Percentiles rank a stretch among this genome's conserved stretches.
These are phyloP conservation scores for Exophiala viscosa DNA, from an alignment of 2,329 filamentous ascomycete species.

Conservation along the genomic window DNA sequence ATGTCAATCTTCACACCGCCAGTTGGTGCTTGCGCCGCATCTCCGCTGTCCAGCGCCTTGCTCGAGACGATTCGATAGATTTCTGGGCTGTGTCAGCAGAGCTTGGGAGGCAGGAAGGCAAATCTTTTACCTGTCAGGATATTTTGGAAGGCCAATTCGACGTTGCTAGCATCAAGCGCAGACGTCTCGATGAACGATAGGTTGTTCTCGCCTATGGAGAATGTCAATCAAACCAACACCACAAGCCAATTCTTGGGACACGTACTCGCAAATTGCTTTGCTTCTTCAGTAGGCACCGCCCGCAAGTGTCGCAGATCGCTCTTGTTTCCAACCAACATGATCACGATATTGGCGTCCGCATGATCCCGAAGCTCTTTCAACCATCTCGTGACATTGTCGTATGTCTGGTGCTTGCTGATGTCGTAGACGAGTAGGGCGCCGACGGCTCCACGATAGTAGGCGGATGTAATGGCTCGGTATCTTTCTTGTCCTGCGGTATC, in stretches of 20 bases:
- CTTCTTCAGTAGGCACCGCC: constrained; percentile 95
- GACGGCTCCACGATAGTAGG: constrained; percentile 97
- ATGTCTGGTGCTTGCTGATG: constrained; percentile 99
- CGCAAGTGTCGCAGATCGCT: constrained; percentile 98
- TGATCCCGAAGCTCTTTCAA: constrained; percentile 97
- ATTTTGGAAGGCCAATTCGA: constrained; percentile 98
- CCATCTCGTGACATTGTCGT: constrained; percentile 98
- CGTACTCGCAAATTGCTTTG: constrained; percentile 93
- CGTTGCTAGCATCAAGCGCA: constrained; percentile 96
- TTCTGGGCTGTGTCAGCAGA: constrained; percentile 55
- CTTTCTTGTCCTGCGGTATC: constrained; percentile 98
- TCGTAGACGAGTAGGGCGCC: constrained; percentile 98
- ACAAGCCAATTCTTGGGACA: constrained; percentile 20
- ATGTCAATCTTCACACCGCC: constrained; percentile 78
- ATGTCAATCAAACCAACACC: constrained; percentile 24
- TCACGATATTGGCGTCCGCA: constrained; percentile 97
- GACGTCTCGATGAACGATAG: constrained; percentile 99
- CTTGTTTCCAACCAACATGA: constrained; percentile 99
- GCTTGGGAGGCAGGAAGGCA: neutral
- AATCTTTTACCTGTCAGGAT: constrained; percentile 81
- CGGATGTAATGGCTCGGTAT: constrained; percentile 97
- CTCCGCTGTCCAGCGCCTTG: constrained; percentile 91
- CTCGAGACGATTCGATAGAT: constrained; percentile 99
- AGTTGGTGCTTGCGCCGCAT: constrained; percentile 73
- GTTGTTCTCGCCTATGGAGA: constrained; percentile 78